These are phyloP conservation scores for Kuraishia ogatae DNA, from an alignment of 805 yeast species.

Conservation along the genomic window DNA sequence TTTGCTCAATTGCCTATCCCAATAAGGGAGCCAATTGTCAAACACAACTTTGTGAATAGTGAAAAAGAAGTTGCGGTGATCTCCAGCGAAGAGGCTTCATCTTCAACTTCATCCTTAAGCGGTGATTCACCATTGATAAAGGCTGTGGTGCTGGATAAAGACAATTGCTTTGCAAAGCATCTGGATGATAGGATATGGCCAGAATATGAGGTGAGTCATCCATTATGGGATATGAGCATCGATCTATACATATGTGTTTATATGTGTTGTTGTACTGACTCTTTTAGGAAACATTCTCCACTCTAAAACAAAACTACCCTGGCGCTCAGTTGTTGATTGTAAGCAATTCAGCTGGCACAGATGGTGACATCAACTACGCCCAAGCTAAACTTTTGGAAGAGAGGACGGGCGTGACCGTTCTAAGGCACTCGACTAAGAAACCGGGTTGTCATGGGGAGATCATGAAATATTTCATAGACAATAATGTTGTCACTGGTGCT, in stretches of 20 bases:
- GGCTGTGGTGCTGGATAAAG: constrained; percentile 86
- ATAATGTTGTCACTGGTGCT: constrained; percentile 38
- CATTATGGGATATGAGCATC: no score
- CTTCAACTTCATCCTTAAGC: no score
- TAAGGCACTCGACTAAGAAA: constrained; percentile 67
- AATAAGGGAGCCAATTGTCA: constrained; percentile 8
- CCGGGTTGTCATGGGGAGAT: constrained; percentile 77
- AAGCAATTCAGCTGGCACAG: constrained; percentile 89
- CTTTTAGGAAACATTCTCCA: constrained; percentile 38
- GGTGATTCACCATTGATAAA: constrained; percentile 33
- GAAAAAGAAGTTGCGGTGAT: no score
- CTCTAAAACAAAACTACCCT: constrained; percentile 49
- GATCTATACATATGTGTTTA: not conserved
- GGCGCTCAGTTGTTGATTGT: constrained; percentile 63
- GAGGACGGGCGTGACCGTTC: constrained; percentile 59
- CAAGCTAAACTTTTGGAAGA: constrained; percentile 59
- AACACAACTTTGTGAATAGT: no score
- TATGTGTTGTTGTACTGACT: not conserved
- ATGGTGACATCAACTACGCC: constrained; percentile 50
- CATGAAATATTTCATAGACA: constrained; percentile 42
- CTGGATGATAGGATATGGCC: constrained; percentile 78
- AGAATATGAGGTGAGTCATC: constrained; percentile 38
- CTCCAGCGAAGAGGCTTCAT: no score
- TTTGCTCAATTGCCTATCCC: constrained; percentile 59
- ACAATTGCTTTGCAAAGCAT: constrained; percentile 87